Base-by-base conservation (phyloP, 2,329 filamentous ascomycete genomes). In the Colletotrichum sp. region DNA sequence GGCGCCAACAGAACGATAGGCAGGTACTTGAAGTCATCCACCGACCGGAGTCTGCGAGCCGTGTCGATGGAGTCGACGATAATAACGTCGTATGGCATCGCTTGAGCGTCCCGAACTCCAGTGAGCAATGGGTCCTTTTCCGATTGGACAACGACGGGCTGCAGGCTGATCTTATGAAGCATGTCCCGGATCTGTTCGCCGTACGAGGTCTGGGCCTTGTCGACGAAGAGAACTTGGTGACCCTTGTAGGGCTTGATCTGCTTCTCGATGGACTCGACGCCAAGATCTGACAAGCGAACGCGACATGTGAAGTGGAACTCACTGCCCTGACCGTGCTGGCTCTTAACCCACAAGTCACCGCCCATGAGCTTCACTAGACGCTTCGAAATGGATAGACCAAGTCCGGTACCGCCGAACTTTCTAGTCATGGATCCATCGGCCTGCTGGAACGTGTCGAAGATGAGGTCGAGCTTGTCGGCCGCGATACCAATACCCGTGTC, bases 401-500 rank as follows among this genome's bases (percentile, higher is more conserved):
- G 91, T 79, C 96, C 96, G 8, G 97, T 98, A 80, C 96, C 96
- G 80, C 96, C 96, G 83, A 98, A 98, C 83, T 97, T 97, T 80
- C 96, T 92, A 3, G 96, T 98, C 84, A 97, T 98, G 39, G 96
- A 98, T 48, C 96, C 96, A 83, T 98, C 97, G 25, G 97, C 97
- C 87, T 98, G 97, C 85, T 98, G 96, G 92, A 98, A 98, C 1
- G 96, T 98, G 86, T 98, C 97, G 85, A 99, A 98, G 82, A 99
- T 98, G 78, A 98, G 89, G 82, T 98, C 96, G 69, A 98, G 91
- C 87, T 98, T 98, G 86, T 98, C 96, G 78, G 94, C 92, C 80
- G 96, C 95, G 80, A 98, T 98, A 80, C 97, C 97, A 81, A 98
- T 99, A 79, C 97, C 97, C 43, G 97, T 98, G 84, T 98, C 97